Base-by-base conservation (phyloP, 1,284 basidiomycete species). In the Sporisorium graminicola region DNA sequence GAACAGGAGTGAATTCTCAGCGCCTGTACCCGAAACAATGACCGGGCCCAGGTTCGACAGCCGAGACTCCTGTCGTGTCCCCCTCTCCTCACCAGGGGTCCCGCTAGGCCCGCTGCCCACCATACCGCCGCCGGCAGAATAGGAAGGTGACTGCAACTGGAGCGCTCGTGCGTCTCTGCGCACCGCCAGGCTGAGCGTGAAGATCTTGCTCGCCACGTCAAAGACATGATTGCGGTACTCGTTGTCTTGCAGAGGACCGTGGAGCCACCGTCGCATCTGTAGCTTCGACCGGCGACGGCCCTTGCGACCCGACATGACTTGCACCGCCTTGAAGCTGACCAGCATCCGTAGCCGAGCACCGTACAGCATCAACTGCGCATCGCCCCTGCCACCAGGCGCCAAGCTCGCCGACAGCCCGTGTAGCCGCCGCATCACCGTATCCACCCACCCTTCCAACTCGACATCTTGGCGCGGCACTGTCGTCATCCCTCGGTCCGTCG, bases 261-360 rank as follows among this genome's bases (percentile, higher is more conserved):
- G 47, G 24, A 59, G n/a, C 58, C 58, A 51, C n/a, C n/a, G 26
- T 24, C 44, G 43, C 47, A 59, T 49, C 22, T 46, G 44, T 14
- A 37, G 9, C 13, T 49, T 46, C 9, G 56, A 44, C 5, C 56
- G 44, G 2, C 44, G 27, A 22, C 31, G 26, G 2, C 58, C 58
- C n/a, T 52, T 50, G 7, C 58, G 57, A 22, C 57, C 46, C 12
- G 57, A 58, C 57, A 58, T 37, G 31, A 58, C 50, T 35, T 58
- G 57, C 57, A 49, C 33, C 9, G 18, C 40, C 26, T 51, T 42
- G 37, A 52, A 51, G 58, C 49, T 52, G 33, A 59, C 58, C 47
- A 59, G 49, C 47, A 51, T 20, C 12, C 46, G 49, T 14, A 59
- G 40, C 29, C 22, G 33, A 3, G 58, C 46, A 2, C 47, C 58